These are phyloP conservation scores for Rhizopus microsporus DNA, from an alignment of 371 early-diverging fungal genomes.

Conservation along the genomic window DNA sequence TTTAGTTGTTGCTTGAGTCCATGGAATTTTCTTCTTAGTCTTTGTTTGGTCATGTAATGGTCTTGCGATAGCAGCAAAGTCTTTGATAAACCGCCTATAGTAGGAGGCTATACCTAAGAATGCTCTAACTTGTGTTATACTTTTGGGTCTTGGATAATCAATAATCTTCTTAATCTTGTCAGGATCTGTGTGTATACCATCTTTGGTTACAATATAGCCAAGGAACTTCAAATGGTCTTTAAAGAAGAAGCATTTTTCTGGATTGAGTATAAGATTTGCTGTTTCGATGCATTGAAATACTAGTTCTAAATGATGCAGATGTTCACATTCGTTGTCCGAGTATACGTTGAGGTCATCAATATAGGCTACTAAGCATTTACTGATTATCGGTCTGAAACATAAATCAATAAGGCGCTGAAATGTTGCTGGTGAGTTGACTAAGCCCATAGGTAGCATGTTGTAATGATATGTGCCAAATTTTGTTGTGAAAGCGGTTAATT, in stretches of 20 bases:
- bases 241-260: slow-evolving; percentile 53
- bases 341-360: background rate
- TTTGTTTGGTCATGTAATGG: slow-evolving; percentile 41
- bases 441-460: background rate
- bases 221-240: slow-evolving; percentile 31
- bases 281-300: slow-evolving; percentile 4
- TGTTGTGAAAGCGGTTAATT: slow-evolving; percentile 12
- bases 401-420: slow-evolving; percentile 10
- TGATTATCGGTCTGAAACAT: background rate
- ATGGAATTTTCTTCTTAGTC: slow-evolving; percentile 16
- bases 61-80: slow-evolving; percentile 31
- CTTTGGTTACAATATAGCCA: slow-evolving; percentile 31
- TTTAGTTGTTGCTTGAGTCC: slow-evolving; percentile 11
- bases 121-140: slow-evolving; percentile 46
- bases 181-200: slow-evolving; percentile 28
- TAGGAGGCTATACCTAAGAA: slow-evolving; percentile 35
- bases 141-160: slow-evolving; percentile 30
- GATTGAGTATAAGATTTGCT: slow-evolving; percentile 34
- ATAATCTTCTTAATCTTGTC: slow-evolving; percentile 28
- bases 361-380: slow-evolving; percentile 1
- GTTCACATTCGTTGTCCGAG: background rate
- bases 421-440: background rate
- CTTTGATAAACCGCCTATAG: slow-evolving; percentile 34
- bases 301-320: background rate
- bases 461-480: slow-evolving; percentile 8